Evolutionary conservation across 2,329 filamentous ascomycete species (phyloP), one percentile per base, ranked within the genome.

Genomic region (Fonsecaea pedrosoi): DNA sequence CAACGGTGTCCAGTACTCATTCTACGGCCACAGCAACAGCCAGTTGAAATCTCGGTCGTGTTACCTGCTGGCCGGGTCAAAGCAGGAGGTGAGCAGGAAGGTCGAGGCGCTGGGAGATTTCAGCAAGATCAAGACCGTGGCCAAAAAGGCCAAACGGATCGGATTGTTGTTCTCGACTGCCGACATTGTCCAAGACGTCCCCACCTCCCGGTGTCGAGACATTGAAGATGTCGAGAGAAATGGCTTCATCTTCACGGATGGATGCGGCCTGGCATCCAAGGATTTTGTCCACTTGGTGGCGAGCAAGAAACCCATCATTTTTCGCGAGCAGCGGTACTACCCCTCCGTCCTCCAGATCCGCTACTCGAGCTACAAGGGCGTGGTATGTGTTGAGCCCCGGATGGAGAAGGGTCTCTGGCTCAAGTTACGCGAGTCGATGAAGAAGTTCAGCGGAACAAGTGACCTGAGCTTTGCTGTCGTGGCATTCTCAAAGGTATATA

Each of bases 21-120:
- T 59, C 56, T 59, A n/a, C n/a, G 56, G 56, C 7, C 56, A 59
- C 25, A 59, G 56, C n/a, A 59, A 59, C 38, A 59, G 56, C 30
- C 56, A 59, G 45, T 38, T 59, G 35, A 59, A 59, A 21, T 59
- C 56, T 4, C 56, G 56, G 15, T 59, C 56, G 9, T 59, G 56
- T 25, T 59, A 59, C 38, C 38, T 59, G 37, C 25, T 59, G 25
- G 56, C 56, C 7, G 56, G 56, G 21, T 45, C 56, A 34, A 59
- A 59, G 38, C 13, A 59, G 38, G 56, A 59, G 25, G 56, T 59
- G 18, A 35, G 18, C 38, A 59, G 45, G 10, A 59, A 42, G 35
- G 56, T 59, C 4, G 56, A 59, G 18, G 37, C 56, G 30, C 21
- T 59, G 56, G 56, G 56, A 45, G 56, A 59, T 35, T 59, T 59